phyloP scores from a whole-genome alignment of 805 yeast species.

The Saccharomycopsis malanga region DNA sequence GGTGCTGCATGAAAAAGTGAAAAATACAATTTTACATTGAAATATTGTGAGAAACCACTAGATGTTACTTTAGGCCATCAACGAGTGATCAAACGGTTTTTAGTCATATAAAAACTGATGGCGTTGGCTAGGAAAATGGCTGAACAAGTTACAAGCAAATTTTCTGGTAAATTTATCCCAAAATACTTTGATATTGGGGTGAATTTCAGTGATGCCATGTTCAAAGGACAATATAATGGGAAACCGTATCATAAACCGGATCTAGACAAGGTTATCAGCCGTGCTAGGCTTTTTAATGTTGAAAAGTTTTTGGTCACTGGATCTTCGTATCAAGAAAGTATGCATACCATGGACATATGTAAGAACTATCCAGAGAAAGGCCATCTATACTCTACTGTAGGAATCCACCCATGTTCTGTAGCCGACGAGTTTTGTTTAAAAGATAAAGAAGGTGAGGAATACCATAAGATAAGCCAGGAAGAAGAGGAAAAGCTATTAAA shows the following conservation, averaged over 20 bases:
- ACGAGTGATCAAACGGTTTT: too few species aligned
- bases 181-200: slow-evolving; percentile 47
- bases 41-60: too few species aligned
- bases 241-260: slow-evolving; percentile 63
- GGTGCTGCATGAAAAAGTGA: too few species aligned
- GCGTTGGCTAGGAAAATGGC: too few species aligned
- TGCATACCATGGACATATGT: slow-evolving; percentile 53
- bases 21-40: too few species aligned
- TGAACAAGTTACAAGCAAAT: too few species aligned
- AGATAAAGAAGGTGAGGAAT: slow-evolving; percentile 26
- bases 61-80: too few species aligned
- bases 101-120: too few species aligned
- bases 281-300: slow-evolving; percentile 65
- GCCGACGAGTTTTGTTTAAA: too few species aligned
- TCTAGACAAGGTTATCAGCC: slow-evolving; percentile 49
- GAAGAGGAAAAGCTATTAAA: slow-evolving; percentile 36
- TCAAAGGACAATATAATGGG: slow-evolving; percentile 71
- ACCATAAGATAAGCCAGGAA: too few species aligned
- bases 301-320: slow-evolving; percentile 75
- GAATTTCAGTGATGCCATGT: slow-evolving; percentile 86
- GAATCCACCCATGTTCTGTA: slow-evolving; percentile 94
- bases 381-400: slow-evolving; percentile 62
- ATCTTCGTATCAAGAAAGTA: slow-evolving; percentile 62
- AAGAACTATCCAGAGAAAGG: slow-evolving; percentile 27
- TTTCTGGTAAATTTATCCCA: too few species aligned